Base-by-base conservation (phyloP, 2,329 filamentous ascomycete species). In the Diaporthe ilicicola region DNA sequence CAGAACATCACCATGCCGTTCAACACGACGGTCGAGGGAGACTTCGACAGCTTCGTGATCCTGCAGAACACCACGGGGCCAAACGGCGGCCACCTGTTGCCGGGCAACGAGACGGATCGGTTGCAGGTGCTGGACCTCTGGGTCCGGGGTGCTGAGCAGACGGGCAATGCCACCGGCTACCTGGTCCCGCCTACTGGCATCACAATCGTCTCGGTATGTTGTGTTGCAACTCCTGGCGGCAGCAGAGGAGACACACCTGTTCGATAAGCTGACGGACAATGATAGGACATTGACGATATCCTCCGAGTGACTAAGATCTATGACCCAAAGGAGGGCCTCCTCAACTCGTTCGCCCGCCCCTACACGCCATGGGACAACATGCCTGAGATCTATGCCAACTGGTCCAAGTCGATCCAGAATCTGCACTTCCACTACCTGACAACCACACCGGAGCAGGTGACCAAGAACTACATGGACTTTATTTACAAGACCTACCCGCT, bases 371-470 rank as follows among this genome's bases (percentile, higher is more conserved):
- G 93, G 93, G 85, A 91, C 84, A 92, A 94, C 80, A 95, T 95
- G 93, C 92, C 92, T 0, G 85, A 90, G 2, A 91, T 94, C 74
- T 95, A 94, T 78, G 88, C 90, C 74, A 93, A 94, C 77, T 94
- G 92, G 92, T 90, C 88, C 1, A 81, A 82, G n/a, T 88, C 85
- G 27, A 84, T 93, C 17, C 87, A 89, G 0, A 87, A 93, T 76
- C 85, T 91, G 73, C 93, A 94, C 79, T 95, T 94, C 83, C 92
- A 94, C 81, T 95, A 95, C 81, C 85, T 95, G 24, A 95, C 93
- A 0, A 95, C 93, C 0, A 94, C 92, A 0, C 93, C 93, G 0
- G 93, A 94, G 81, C 93, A 95, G 79, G 87, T 90, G 5, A 94
- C 93, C 0, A 85, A 92, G 51, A 92, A 91, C 74, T 95, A 95